Base-by-base conservation (phyloP, 202 grass and related monocot species). In the Dendrocalamus latiflorus region DNA sequence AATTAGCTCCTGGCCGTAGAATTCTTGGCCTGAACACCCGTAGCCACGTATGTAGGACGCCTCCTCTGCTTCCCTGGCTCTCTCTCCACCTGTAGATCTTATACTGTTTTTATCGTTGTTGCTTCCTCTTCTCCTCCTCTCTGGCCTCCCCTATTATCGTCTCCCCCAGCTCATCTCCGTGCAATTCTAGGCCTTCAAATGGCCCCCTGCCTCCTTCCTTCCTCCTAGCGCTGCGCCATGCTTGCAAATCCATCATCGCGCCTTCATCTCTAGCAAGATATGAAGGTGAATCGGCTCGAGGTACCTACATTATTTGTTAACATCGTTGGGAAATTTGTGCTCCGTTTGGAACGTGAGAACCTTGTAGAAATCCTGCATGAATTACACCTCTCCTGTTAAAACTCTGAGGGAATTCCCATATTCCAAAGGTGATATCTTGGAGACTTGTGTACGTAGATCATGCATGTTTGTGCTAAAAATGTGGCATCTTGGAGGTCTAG, bases 261-360 rank as follows among this genome's bases (percentile, higher is more conserved):
- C 42, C 56, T 71, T 7, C 58, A 2, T 56, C 22, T 65, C 41
- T 2, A 0, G 7, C 17, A 2, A 37, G 7, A 42, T 39, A 90
- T 61, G 59, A 86, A 74, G 81, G 42, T 71, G 64, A 54, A 25
- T 48, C 76, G 22, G 20, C 17, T 82, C 8, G 6, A 89, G 78
- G 87, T 89, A 70, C 16, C 1, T 28, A 8, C 2, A 16, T 39
- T 10, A 16, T 39, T 10, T 28, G 1, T 42, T 4, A 3, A 14
- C 45, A 33, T 28, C 11, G 0, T 15, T 6, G 57, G 12, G 1
- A 14, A 28, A 60, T 1, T 28, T 58, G 5, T 58, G 55, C 9
- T 9, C 49, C 2, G 1, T 64, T 36, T 64, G 61, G 6, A 37
- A 36, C 0, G 2, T 36, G 7, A 1, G 15, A 37, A 9, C 7